These are phyloP conservation scores for Oryza australiensis DNA, from an alignment of 176 grass and related monocot genomes.

Conservation along the genomic window DNA sequence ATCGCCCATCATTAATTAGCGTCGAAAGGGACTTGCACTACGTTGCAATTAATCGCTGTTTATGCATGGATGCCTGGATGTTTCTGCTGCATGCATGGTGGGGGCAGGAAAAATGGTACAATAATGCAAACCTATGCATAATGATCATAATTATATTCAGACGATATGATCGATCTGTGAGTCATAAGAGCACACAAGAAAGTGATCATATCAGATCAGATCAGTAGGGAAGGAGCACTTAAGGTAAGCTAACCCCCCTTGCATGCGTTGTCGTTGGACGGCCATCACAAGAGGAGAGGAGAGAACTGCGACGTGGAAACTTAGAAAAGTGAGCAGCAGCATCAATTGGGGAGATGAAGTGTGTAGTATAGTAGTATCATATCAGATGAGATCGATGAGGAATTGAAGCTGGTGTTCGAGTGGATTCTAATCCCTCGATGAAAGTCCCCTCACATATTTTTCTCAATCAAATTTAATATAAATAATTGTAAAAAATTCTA, in stretches of 20 bases:
- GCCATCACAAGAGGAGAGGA: constrained; percentile 10
- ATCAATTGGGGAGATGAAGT: background rate
- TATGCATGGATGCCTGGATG: constrained; percentile 4
- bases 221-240: background rate
- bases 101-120: background rate
- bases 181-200: background rate
- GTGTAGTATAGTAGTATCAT: background rate
- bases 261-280: constrained; percentile 24
- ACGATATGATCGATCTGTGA: background rate
- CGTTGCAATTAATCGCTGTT: background rate
- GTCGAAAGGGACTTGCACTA: constrained; percentile 38
- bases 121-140: constrained; percentile 24
- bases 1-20: background rate
- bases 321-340: constrained; percentile 26
- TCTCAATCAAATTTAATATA: no score
- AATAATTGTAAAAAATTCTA: no score
- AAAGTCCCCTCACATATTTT: no score
- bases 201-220: background rate
- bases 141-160: background rate
- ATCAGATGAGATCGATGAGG: background rate
- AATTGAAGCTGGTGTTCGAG: background rate
- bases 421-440: no score
- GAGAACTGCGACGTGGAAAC: constrained; percentile 48
- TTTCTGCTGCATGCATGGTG: background rate
- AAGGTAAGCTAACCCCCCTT: background rate